Evolutionary conservation across 371 early-diverging fungal genomes (phyloP).

Genomic region (Mucor lusitanicus): DNA sequence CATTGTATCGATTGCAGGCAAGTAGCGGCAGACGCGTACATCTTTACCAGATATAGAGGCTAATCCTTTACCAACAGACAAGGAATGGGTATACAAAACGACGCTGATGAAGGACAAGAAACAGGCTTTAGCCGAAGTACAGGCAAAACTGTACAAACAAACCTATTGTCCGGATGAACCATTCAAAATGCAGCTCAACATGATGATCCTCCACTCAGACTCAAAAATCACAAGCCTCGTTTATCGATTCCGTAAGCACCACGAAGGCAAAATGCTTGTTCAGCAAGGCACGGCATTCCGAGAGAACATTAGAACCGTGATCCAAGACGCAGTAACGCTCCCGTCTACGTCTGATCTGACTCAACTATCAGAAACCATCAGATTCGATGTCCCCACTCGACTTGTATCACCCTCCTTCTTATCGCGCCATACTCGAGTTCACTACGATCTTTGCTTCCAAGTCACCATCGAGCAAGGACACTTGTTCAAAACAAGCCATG

Average conservation of each 20-base stretch:
- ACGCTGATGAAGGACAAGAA: conserved; percentile 47
- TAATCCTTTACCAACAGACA: conserved; percentile 11
- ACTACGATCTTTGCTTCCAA: conserved; percentile 38
- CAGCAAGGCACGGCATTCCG: conserved; percentile 44
- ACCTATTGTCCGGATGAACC: conserved; percentile 44
- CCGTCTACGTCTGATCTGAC: neutral
- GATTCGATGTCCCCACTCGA: conserved; percentile 44
- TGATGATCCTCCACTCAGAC: conserved; percentile 36
- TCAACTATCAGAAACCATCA: conserved; percentile 23
- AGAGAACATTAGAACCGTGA: conserved; percentile 24
- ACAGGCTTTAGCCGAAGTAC: conserved; percentile 42
- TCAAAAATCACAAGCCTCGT: conserved; percentile 22
- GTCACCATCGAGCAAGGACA: conserved; percentile 34
- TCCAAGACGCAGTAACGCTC: conserved; percentile 13
- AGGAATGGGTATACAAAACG: conserved; percentile 43
- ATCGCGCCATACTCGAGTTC: conserved; percentile 46
- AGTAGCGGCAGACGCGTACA: neutral
- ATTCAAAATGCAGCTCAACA: conserved; percentile 36
- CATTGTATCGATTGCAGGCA: conserved; percentile 33
- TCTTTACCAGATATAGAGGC: neutral
- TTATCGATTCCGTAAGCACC: conserved; percentile 43
- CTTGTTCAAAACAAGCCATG: conserved; percentile 31
- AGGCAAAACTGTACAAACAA: conserved; percentile 42
- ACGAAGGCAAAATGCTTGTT: conserved; percentile 41
- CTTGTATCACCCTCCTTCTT: conserved; percentile 46